Base-by-base conservation (phyloP, 495 filamentous ascomycete species). In the Annulohypoxylon stygium region DNA sequence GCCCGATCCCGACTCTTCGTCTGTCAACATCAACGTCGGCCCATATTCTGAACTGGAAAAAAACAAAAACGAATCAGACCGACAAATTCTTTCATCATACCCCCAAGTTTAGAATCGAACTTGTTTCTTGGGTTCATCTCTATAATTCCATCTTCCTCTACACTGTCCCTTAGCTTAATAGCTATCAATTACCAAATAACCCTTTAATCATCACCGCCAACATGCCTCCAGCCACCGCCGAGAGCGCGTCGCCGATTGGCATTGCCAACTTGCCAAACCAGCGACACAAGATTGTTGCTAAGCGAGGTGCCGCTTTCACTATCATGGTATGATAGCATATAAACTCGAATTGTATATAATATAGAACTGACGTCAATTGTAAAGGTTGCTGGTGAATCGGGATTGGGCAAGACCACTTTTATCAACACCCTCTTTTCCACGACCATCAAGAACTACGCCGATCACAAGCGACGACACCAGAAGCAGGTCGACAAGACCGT, bases 381-480 rank as follows among this genome's bases (percentile, higher is more conserved):
- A 75, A 30, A 97, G 93, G 93, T 98, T 84, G 96, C 97, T 86
- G 96, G 96, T 83, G 96, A 99, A 87, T 98, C 97, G 75, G 96
- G 96, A 73, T 84, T 99, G 75, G 96, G 96, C 85, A 99, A 99
- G 89, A 99, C 96, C 14, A 99, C 96, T 70, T 99, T 99, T 86
- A 98, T 99, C 90, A 99, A 99, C 90, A 99, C 96, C 60, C 89
- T 99, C 37, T 99, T 99, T 86, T 98, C 96, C 57, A 99, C 96
- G 69, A 99, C 96, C 76, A 99, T 99, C 88, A 99, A 99, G 88
- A 99, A 98, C 89, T 99, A 99, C 81, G 95, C 96, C 86, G 96
- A 99, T 81, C 96, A 99, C 88, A 94, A 96, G 86, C 92, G 93
- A 82, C 93, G 96, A 75, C 96, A 99, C 84, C 93, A 94, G 84